Conservation (phyloP, 345 rosid genomes). For the Conringia planisiliqua region DNA sequence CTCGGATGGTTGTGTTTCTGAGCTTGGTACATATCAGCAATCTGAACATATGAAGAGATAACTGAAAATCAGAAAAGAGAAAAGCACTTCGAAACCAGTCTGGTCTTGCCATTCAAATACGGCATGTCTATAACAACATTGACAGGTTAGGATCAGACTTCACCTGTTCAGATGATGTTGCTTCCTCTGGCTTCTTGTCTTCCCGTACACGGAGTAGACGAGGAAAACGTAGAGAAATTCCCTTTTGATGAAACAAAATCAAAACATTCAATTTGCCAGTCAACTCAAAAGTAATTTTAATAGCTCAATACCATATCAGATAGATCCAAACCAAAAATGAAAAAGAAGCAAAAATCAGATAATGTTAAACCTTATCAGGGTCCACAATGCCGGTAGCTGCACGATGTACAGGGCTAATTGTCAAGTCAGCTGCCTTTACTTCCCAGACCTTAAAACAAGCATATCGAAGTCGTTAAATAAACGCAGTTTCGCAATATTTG, state of each 20-base stretch:
- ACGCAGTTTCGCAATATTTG: not conserved
- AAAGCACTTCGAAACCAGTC: not conserved
- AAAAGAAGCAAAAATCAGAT: not conserved
- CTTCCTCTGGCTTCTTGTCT: slow-evolving; percentile 82
- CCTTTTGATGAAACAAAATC: slow-evolving; percentile 36
- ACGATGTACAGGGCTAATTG: slow-evolving; percentile 87
- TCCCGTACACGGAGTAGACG: slow-evolving; percentile 75
- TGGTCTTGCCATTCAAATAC: not conserved
- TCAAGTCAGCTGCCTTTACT: slow-evolving; percentile 96
- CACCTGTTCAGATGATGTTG: slow-evolving; percentile 86
- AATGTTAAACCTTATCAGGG: slow-evolving; percentile 63
- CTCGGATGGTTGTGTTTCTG: slow-evolving; percentile 72
- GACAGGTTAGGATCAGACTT: slow-evolving; percentile 10
- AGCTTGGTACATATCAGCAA: slow-evolving; percentile 82
- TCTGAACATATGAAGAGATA: slow-evolving; percentile 42
- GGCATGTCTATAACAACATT: not conserved
- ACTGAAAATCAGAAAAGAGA: not conserved
- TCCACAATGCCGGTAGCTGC: slow-evolving; percentile 88
- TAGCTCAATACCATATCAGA: not conserved
- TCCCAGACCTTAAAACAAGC: slow-evolving; percentile 76
- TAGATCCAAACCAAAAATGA: slow-evolving; percentile 4
- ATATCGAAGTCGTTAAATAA: not conserved
- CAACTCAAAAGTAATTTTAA: not conserved
- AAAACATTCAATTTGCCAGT: not conserved
- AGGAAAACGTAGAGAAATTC: slow-evolving; percentile 88